Base-by-base conservation (phyloP, 805 yeast species). In the Priceomyces haplophilus region DNA sequence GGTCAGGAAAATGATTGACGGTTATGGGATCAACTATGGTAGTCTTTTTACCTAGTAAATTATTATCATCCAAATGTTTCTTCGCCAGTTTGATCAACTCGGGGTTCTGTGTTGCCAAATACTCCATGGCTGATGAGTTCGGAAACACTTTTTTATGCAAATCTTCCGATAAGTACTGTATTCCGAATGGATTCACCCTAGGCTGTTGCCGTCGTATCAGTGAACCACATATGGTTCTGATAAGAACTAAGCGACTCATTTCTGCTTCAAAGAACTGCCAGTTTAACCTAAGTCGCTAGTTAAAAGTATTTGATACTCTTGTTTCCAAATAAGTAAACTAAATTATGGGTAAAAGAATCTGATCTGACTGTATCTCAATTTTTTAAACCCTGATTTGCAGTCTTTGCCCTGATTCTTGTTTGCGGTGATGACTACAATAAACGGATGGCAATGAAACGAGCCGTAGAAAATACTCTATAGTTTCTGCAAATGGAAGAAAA, bases 1-100 rank as follows among this genome's bases (percentile, higher is more conserved):
- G 58, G 18, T 65, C 61, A 0, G 99, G 99, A 11, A 90, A 58
- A 12, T 73, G 55, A 30, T 84, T 71, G 8, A 70, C 65, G 13
- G 62, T 54, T 2, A 88, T 78, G 0, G 95, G 90, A 1, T 73
- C 75, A 2, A 72, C 61, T 1, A 79, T 62, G 2, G 76, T 74
- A 1, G 96, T 86, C 47, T 78, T 76, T 55, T 87, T 88, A 1
- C 93, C 93, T 24, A 85, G 63, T n/a, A 90, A 69, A 1, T 80
- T 80, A 54, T 88, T 85, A 15, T 72, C 67, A 15, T 64, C 58
- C 19, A 90, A 67, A 54, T 84, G 86, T 15, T 67, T 56, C 51
- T 77, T 76, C 0, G 95, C 78, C n/a, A 84, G 63, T 13, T 75
- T 67, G 5, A 78, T 59, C 20, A 67, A 45, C 5, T 46, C 55